A percentile compares a stretch with the other conserved stretches of the same genome.
These are phyloP conservation scores for Mucor racemosus DNA, from an alignment of 371 early-diverging fungal genomes.

Conservation along the genomic window DNA sequence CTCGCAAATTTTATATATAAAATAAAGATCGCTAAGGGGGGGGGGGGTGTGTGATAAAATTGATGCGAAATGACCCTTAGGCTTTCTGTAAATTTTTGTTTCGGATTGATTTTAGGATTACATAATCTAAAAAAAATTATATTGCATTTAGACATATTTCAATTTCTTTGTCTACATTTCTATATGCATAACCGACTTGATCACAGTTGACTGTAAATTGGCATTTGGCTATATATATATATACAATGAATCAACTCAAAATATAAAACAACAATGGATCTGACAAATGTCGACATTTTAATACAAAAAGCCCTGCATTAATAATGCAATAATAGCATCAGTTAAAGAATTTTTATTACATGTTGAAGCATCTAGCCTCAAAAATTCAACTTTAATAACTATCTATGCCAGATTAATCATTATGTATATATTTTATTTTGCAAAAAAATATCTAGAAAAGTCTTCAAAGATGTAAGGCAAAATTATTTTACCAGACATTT, in stretches of 20 bases:
- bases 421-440: background rate
- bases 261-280: background rate
- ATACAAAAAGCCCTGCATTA: background rate
- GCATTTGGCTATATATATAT: background rate
- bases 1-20: too few relatives aligned
- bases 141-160: background rate
- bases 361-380: too few relatives aligned
- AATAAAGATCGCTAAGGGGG: too few relatives aligned
- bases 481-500: background rate
- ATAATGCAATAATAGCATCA: too few relatives aligned
- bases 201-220: too few relatives aligned
- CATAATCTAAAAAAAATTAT: background rate
- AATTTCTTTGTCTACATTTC: background rate
- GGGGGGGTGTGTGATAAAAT: too few relatives aligned
- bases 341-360: too few relatives aligned
- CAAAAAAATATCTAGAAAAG: background rate
- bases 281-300: background rate
- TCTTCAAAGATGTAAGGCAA: background rate
- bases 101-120: background rate
- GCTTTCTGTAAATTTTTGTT: background rate
- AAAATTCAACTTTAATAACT: too few relatives aligned
- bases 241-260: too few relatives aligned
- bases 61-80: constrained; percentile 9
- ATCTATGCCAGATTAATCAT: too few relatives aligned
- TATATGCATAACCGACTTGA: too few relatives aligned